These are phyloP conservation scores for Paraglomus occultum DNA, from an alignment of 192 early-diverging fungal genomes.

Conservation along the genomic window DNA sequence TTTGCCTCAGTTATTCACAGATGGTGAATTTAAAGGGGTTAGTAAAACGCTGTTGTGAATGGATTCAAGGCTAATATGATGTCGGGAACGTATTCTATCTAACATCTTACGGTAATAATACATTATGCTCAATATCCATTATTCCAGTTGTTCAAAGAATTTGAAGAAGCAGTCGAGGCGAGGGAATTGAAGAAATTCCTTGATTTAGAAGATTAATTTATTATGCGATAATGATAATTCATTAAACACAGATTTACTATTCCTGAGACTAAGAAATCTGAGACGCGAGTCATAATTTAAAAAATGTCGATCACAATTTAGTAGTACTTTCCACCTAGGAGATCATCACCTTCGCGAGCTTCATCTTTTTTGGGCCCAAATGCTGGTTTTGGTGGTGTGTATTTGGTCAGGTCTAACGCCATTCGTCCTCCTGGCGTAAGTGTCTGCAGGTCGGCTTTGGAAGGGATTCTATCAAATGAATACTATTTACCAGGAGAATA, in stretches of 20 bases:
- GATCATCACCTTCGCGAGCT: neutral
- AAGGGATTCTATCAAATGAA: conserved; percentile 50
- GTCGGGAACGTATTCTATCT: too few relatives aligned
- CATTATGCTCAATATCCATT: too few relatives aligned
- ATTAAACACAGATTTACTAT: too few relatives aligned
- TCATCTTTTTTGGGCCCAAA: conserved; percentile 12
- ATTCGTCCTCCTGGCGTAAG: conserved; percentile 53
- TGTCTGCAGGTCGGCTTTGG: conserved; percentile 42
- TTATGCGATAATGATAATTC: too few relatives aligned
- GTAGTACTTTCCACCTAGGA: conserved; percentile 15
- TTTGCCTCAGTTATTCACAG: conserved; percentile 28
- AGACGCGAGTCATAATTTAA: neutral
- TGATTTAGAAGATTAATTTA: conserved; percentile 6
- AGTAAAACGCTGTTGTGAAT: neutral
- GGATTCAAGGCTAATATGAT: too few relatives aligned
- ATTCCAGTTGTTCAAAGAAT: neutral
- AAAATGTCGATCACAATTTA: neutral
- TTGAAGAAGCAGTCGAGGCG: conserved; percentile 22
- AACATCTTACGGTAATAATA: too few relatives aligned
- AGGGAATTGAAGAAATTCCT: conserved; percentile 24
- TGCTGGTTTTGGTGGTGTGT: neutral
- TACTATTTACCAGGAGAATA: conserved; percentile 31
- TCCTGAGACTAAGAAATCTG: too few relatives aligned
- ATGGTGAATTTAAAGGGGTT: conserved; percentile 26
- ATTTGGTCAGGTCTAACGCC: conserved; percentile 3